These are phyloP conservation scores for Symmetrospora coprosmae DNA, from an alignment of 768 basidiomycete genomes.

Conservation along the genomic window DNA sequence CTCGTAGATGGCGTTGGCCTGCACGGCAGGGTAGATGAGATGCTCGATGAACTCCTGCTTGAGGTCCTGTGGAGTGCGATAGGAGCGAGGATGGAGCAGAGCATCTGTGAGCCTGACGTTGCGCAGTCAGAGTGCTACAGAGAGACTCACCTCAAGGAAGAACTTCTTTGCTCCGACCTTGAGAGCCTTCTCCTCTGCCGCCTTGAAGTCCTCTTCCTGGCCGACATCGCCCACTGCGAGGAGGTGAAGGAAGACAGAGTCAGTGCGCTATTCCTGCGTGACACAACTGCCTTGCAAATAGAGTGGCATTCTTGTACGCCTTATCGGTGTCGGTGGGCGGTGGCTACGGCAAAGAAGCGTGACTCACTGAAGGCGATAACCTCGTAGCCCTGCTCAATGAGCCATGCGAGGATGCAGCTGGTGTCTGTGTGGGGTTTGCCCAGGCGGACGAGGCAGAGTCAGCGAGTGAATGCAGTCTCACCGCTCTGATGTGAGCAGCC, in stretches of 20 bases:
- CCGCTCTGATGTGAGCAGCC: too few species aligned
- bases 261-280: too few species aligned
- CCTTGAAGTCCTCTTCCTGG: constrained; percentile 66
- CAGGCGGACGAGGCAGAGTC: too few species aligned
- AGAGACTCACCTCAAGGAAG: constrained; percentile 56
- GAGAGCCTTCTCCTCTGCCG: constrained; percentile 76
- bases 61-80: constrained; percentile 50
- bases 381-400: constrained; percentile 95
- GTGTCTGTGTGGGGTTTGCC: constrained; percentile 59
- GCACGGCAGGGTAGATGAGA: constrained; percentile 93
- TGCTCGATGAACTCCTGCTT: constrained; percentile 89
- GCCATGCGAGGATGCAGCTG: constrained; percentile 96
- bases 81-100: neutral
- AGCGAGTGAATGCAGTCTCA: too few species aligned
- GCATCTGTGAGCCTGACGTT: neutral
- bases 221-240: constrained; percentile 62
- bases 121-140: neutral
- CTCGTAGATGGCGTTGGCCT: constrained; percentile 99
- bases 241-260: neutral
- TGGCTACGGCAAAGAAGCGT: neutral
- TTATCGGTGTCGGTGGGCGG: too few species aligned
- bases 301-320: too few species aligned
- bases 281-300: too few species aligned
- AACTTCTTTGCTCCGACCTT: constrained; percentile 90
- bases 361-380: constrained; percentile 68